Conservation (phyloP, 306 rosid genomes). For the Cucurbita ficifolia region DNA sequence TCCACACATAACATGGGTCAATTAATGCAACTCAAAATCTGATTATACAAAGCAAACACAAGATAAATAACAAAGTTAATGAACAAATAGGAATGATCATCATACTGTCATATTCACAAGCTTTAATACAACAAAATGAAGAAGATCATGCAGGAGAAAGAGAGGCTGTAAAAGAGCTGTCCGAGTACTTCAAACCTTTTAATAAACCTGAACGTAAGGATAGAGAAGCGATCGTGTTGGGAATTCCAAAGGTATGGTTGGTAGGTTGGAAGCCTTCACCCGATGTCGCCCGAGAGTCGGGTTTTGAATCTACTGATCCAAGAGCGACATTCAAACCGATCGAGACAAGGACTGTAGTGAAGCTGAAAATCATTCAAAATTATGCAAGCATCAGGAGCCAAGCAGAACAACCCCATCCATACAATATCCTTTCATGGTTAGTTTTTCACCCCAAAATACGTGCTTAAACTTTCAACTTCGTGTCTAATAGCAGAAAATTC, state of each 20-base stretch:
- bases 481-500: neutral
- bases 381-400: neutral
- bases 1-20: neutral
- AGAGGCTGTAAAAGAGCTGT: slow-evolving; percentile 27
- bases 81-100: neutral
- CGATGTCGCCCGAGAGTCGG: slow-evolving; percentile 17
- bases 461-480: neutral
- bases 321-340: slow-evolving; percentile 58
- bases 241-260: slow-evolving; percentile 40
- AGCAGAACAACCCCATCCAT: neutral
- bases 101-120: neutral
- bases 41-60: neutral
- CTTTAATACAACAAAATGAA: neutral
- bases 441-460: neutral
- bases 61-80: neutral
- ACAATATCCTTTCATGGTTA: neutral
- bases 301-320: slow-evolving; percentile 34
- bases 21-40: neutral
- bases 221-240: slow-evolving; percentile 28
- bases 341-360: slow-evolving; percentile 45
- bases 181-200: slow-evolving; percentile 27
- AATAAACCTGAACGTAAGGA: slow-evolving; percentile 19
- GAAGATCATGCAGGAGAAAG: slow-evolving; percentile 16
- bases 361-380: slow-evolving; percentile 30
- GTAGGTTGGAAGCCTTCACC: slow-evolving; percentile 18